Conservation (phyloP, 306 rosid species). For the Lathyrus oleraceus region DNA sequence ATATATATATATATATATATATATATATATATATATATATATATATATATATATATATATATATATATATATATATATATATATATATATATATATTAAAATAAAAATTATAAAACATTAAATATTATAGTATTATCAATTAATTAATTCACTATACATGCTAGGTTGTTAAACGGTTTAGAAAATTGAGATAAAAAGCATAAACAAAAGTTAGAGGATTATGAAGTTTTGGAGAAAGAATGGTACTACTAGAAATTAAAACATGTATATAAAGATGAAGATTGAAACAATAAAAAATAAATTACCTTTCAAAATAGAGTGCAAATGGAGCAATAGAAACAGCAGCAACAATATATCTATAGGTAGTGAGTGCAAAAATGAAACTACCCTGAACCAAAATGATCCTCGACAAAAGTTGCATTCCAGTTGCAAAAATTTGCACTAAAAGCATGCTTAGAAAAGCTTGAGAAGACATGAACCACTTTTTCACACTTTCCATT, state of each 20-base stretch:
- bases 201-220: too few species aligned
- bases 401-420: constrained; percentile 56
- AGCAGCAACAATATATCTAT: constrained; percentile 63
- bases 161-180: too few species aligned
- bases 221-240: neutral
- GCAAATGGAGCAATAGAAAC: constrained; percentile 73
- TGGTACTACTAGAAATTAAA: neutral
- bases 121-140: too few species aligned
- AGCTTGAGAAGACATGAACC: constrained; percentile 41
- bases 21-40: too few species aligned
- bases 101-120: too few species aligned
- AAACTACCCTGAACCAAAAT: constrained; percentile 51
- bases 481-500: constrained; percentile 8
- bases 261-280: neutral
- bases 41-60: too few species aligned
- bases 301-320: constrained; percentile 56
- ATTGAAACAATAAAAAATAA: neutral
- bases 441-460: constrained; percentile 55
- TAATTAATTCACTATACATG: too few species aligned
- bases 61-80: too few species aligned
- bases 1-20: too few species aligned
- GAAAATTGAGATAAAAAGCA: too few species aligned
- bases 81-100: too few species aligned
- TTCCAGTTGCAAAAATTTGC: constrained; percentile 49
- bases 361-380: constrained; percentile 57